A percentile compares a stretch with the other conserved stretches of the same genome.
Evolutionary conservation across 768 basidiomycete genomes (phyloP).

Genomic region (Hygrocybe punicea): DNA sequence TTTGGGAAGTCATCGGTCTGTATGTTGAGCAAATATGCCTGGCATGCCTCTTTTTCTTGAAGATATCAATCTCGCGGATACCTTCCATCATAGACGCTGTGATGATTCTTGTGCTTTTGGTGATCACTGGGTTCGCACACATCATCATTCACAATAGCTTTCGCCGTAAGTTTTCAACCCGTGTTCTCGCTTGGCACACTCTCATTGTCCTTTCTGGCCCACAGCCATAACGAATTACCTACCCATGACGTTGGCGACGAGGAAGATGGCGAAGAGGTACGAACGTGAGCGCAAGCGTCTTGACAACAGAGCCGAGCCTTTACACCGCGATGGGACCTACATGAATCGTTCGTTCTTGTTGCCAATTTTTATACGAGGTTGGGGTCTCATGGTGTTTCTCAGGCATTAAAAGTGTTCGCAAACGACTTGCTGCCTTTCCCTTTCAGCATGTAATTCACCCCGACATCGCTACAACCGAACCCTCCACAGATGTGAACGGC

Average conservation of each 20-base stretch:
- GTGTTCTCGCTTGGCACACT: not conserved
- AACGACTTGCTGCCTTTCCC: slow-evolving; percentile 26
- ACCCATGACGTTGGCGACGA: slow-evolving; percentile 62
- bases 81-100: slow-evolving; percentile 43
- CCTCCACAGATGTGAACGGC: not conserved
- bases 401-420: slow-evolving; percentile 39
- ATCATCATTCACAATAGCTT: slow-evolving; percentile 38
- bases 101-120: slow-evolving; percentile 58
- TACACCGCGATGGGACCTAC: not conserved
- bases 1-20: slow-evolving; percentile 53
- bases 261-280: slow-evolving; percentile 47
- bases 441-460: slow-evolving; percentile 7
- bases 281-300: slow-evolving; percentile 14
- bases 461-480: not conserved
- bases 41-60: slow-evolving; percentile 66
- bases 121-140: slow-evolving; percentile 48
- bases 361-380: not conserved
- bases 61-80: slow-evolving; percentile 34
- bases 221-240: slow-evolving; percentile 51
- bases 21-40: slow-evolving; percentile 70
- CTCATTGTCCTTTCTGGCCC: not conserved
- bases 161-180: slow-evolving; percentile 34
- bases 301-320: not conserved
- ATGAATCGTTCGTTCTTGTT: not conserved
- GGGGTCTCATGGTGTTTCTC: not conserved